Evolutionary conservation across 129 eudicot genomes (phyloP).

Genomic region (Ambrosia trifida): DNA sequence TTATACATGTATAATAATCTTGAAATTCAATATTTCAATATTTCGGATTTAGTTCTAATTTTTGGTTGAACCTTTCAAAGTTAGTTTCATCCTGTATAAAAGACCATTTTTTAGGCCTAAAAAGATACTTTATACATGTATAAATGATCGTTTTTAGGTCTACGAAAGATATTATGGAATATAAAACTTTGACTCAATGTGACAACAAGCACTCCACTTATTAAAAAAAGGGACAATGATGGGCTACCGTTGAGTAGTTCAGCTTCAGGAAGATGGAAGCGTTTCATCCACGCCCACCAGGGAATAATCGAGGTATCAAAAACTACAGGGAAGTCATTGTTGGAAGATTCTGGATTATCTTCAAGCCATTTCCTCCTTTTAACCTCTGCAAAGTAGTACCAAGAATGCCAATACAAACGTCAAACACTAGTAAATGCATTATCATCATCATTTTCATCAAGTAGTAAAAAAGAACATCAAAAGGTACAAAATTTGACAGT

Average conservation of each 20-base stretch:
- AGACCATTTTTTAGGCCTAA: not conserved
- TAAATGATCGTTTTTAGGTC: not conserved
- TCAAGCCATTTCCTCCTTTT: conserved; percentile 95
- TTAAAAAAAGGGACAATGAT: not conserved
- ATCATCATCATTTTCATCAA: conserved; percentile 1
- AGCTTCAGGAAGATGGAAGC: conserved; percentile 99
- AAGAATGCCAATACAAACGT: conserved; percentile 13
- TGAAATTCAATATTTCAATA: not conserved
- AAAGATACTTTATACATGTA: not conserved
- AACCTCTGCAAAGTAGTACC: conserved; percentile 63
- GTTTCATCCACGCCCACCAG: conserved; percentile 99
- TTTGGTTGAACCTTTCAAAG: not conserved
- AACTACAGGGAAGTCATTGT: conserved; percentile 75
- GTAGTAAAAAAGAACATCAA: not conserved
- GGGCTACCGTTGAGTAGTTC: conserved; percentile 82
- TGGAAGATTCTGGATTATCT: conserved; percentile 88
- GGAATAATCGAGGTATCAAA: conserved; percentile 96
- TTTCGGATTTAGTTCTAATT: not conserved
- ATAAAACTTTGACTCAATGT: not conserved
- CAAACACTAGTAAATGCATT: conserved; percentile 3
- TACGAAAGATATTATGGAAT: not conserved
- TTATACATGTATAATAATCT: not conserved
- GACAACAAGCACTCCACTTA: not conserved
- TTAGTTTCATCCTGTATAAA: not conserved
- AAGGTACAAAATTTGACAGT: not conserved